Evolutionary conservation across 2,329 filamentous ascomycete genomes (phyloP).

Genomic region (Clarireedia monteithiana): DNA sequence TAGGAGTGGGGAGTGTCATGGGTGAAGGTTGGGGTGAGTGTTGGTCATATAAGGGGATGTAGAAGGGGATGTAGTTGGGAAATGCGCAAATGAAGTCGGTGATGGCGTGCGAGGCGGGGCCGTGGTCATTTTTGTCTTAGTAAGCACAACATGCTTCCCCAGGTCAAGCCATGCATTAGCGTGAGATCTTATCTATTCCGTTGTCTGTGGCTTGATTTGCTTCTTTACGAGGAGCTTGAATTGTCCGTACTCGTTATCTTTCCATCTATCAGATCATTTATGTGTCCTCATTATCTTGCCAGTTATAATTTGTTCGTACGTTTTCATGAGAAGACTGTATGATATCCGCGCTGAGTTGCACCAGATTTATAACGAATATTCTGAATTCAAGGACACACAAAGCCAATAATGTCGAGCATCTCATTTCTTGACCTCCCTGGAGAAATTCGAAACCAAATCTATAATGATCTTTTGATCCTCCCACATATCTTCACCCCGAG

Average conservation of each 20-base stretch:
- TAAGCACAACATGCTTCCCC: not conserved
- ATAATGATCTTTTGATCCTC: constrained; percentile 24
- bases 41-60: not conserved
- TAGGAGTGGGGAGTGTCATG: not conserved
- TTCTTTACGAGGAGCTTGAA: too few relatives aligned
- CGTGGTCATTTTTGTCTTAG: not conserved
- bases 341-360: too few relatives aligned
- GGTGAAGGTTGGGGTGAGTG: not conserved
- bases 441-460: constrained; percentile 55
- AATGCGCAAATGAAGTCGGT: too few relatives aligned
- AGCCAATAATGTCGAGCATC: constrained; percentile 10
- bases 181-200: not conserved
- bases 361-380: too few relatives aligned
- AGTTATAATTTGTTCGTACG: too few relatives aligned
- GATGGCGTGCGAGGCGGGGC: too few relatives aligned
- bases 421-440: constrained; percentile 39
- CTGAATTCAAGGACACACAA: too few relatives aligned
- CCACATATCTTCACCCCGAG: constrained; percentile 15
- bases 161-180: not conserved
- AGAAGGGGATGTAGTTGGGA: not conserved
- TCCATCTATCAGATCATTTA: too few relatives aligned
- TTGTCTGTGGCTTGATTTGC: not conserved
- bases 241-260: too few relatives aligned
- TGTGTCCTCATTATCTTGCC: too few relatives aligned
- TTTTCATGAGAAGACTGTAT: too few relatives aligned